Percentiles rank a stretch among this genome's conserved stretches.
Conservation (phyloP, 2,329 filamentous ascomycete genomes). For the Pseudopyrenochaeta lycopersici region DNA sequence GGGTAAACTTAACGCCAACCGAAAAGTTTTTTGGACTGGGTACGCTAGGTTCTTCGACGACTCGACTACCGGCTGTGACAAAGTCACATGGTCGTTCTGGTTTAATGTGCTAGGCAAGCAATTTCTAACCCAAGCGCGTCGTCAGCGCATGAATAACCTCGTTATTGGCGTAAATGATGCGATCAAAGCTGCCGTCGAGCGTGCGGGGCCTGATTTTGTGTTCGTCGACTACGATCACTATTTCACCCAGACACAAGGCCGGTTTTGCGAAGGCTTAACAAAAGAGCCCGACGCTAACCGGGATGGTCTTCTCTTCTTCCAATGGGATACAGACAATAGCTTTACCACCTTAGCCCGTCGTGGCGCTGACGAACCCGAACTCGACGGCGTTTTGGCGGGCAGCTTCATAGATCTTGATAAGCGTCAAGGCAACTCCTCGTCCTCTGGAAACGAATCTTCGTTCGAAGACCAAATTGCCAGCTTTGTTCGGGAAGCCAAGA, state of each 20-base stretch:
- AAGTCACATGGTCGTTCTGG: conserved; percentile 3
- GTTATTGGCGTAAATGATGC: conserved; percentile 1
- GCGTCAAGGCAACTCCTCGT: too few species aligned
- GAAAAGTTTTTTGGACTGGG: background rate
- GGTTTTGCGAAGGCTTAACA: conserved; percentile 1
- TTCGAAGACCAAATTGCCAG: too few species aligned
- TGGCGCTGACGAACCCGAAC: background rate
- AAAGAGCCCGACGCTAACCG: conserved; percentile 1
- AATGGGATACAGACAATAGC: conserved; percentile 3
- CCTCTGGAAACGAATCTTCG: too few species aligned
- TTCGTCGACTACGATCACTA: conserved; percentile 1
- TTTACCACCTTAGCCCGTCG: conserved; percentile 1
- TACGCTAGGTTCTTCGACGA: conserved; percentile 3
- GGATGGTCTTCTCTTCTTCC: background rate
- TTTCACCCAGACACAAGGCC: background rate
- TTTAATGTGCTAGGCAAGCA: background rate
- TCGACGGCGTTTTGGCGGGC: background rate
- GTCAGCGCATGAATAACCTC: conserved; percentile 1
- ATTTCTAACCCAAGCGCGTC: conserved; percentile 1
- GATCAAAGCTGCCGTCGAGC: conserved; percentile 1
- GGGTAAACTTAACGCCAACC: background rate
- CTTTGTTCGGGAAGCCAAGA: conserved; percentile 1
- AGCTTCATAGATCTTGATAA: background rate
- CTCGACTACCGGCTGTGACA: conserved; percentile 1
- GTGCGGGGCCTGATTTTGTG: conserved; percentile 1